These are phyloP conservation scores for Lactuca sativa DNA, from an alignment of 129 eudicot species.

Conservation along the genomic window DNA sequence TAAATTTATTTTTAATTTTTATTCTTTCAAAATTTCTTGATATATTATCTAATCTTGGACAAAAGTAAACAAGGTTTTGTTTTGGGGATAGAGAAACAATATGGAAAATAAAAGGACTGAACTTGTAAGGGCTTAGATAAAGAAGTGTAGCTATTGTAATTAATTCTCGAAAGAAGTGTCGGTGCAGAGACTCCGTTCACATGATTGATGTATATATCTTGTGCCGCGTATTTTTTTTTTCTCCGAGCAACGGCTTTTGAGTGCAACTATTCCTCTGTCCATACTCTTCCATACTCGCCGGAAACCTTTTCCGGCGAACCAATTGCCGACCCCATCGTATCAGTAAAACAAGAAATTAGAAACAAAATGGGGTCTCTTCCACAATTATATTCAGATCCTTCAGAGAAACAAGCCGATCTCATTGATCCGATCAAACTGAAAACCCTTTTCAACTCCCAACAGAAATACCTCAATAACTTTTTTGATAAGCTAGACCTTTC, in stretches of 20 bases:
- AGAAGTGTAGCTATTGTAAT: background rate
- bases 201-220: constrained; percentile 7
- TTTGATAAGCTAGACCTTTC: constrained; percentile 72
- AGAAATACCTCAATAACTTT: constrained; percentile 78
- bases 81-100: too few relatives aligned
- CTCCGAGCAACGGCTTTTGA: background rate
- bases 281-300: constrained; percentile 17
- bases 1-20: too few relatives aligned
- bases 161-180: constrained; percentile 9
- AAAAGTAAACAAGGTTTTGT: background rate
- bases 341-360: background rate
- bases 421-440: constrained; percentile 50
- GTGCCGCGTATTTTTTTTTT: background rate
- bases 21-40: background rate
- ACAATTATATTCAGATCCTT: constrained; percentile 16
- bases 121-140: background rate
- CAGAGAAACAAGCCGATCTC: constrained; percentile 24
- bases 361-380: constrained; percentile 54
- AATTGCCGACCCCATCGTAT: background rate
- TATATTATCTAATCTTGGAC: background rate
- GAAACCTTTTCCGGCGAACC: constrained; percentile 33
- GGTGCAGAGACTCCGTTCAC: constrained; percentile 24
- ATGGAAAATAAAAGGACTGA: background rate
- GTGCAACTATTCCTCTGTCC: background rate
- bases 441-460: constrained; percentile 79